Evolutionary conservation across 257 asterid species (phyloP).

Genomic region (Cruciata laevipes): DNA sequence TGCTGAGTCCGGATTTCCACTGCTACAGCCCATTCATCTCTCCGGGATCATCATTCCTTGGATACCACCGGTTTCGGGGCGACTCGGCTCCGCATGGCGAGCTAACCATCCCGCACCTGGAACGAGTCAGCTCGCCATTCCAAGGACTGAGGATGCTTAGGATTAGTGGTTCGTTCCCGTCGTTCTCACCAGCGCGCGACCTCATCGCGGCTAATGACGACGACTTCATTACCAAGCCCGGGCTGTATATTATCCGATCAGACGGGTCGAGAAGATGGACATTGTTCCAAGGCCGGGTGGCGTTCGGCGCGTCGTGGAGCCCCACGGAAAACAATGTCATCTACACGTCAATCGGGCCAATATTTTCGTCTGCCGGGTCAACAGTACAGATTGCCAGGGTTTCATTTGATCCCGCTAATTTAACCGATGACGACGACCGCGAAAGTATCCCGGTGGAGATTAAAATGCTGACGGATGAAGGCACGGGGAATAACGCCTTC

Average conservation of each 20-base stretch:
- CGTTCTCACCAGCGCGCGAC: conserved; percentile 62
- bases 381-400: conserved; percentile 71
- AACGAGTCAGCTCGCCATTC: conserved; percentile 39
- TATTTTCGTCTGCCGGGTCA: conserved; percentile 39
- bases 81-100: conserved; percentile 32
- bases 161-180: conserved; percentile 59
- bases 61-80: conserved; percentile 71
- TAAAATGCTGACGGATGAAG: conserved; percentile 54
- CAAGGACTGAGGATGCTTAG: conserved; percentile 46
- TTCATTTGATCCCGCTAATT: conserved; percentile 32
- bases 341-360: conserved; percentile 65
- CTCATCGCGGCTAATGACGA: conserved; percentile 41
- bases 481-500: conserved; percentile 74
- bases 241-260: conserved; percentile 48
- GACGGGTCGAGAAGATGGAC: conserved; percentile 71
- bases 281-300: conserved; percentile 35
- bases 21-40: conserved; percentile 81
- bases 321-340: conserved; percentile 55
- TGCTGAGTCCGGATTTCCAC: conserved; percentile 51
- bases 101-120: conserved; percentile 43
- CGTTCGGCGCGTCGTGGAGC: conserved; percentile 64
- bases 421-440: conserved; percentile 26
- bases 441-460: conserved; percentile 33
- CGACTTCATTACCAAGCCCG: conserved; percentile 35
- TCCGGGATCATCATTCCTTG: conserved; percentile 32